Base-by-base conservation (phyloP, 2,329 filamentous ascomycete species). In the Nannizziopsis arthrosporioides region DNA sequence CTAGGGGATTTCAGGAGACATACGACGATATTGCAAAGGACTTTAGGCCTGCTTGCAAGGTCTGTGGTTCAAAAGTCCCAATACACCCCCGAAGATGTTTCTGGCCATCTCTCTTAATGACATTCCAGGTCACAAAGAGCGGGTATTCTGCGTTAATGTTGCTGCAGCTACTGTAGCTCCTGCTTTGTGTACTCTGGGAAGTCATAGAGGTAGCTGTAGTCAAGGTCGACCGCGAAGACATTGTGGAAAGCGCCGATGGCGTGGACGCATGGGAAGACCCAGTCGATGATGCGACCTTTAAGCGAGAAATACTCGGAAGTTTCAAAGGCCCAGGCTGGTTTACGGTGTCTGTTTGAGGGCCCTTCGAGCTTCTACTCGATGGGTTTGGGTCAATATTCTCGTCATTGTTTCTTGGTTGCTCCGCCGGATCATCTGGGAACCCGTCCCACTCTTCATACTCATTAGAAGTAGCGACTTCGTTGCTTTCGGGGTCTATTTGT, bases 71-170 rank as follows among this genome's bases (percentile, higher is more conserved):
- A 61, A 96, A 98, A 2, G 90, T 98, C 56, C 92, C 92, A 62
- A 98, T 96, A 72, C 92, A 98, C 51, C 92, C 92, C 51, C 92
- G 82, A 37, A 98, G 77, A 18, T 76, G 77, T 62, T 82, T 81
- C 54, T 79, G 69, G 22, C 79, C 76, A 46, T 63, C 70, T 57
- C 72, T 65, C 6, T 76, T 79, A 47, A 87, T 57, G 0, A 78
- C 86, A 69, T 95, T 94, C 89, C 90, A 96, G 6, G 89, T 94
- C 41, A 98, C 85, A 63, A 96, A 96, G 35, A 96, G 75, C 0
- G 90, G 90, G 53, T 81, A 79, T 22, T 47, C 19, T 22, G 45
- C 17, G 30, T 48, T 40, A 36, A 47, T 22, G 42, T 41, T 47
- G 17, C 39, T 48, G 37, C 43, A 37, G 18, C 43, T 27, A 11